phyloP scores from a whole-genome alignment of 2,329 filamentous ascomycete genomes.

The Claviceps sp. region DNA sequence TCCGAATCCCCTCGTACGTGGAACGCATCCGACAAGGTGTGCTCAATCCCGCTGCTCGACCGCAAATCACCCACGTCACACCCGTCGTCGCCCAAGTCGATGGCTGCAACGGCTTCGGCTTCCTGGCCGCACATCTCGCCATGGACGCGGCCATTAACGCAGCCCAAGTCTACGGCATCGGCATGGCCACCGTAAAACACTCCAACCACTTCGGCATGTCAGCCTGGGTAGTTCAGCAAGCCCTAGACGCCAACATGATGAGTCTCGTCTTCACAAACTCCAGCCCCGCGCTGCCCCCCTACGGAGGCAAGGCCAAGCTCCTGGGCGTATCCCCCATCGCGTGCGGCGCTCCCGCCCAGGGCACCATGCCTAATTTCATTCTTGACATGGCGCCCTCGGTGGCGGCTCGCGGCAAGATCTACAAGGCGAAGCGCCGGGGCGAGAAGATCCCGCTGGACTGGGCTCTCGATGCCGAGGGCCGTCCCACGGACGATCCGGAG shows the following conservation, averaged over 20 bases:
- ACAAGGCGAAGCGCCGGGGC: slow-evolving; percentile 53
- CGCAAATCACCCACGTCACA: slow-evolving; percentile 47
- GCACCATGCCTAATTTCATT: slow-evolving; percentile 45
- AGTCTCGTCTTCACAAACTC: slow-evolving; percentile 59
- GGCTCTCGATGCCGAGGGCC: slow-evolving; percentile 61
- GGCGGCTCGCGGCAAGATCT: slow-evolving; percentile 58
- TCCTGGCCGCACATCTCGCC: slow-evolving; percentile 51
- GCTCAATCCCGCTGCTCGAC: slow-evolving; percentile 46
- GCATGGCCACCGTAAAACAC: slow-evolving; percentile 61
- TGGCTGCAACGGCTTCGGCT: slow-evolving; percentile 62
- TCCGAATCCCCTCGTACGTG: slow-evolving; percentile 67
- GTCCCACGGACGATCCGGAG: slow-evolving; percentile 56
- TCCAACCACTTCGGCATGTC: slow-evolving; percentile 78
- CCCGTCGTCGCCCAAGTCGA: slow-evolving; percentile 57
- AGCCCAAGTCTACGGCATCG: slow-evolving; percentile 53
- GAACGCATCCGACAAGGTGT: slow-evolving; percentile 57
- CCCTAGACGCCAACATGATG: slow-evolving; percentile 58
- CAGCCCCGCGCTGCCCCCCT: slow-evolving; percentile 58
- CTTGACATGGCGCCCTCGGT: slow-evolving; percentile 63
- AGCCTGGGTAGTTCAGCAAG: slow-evolving; percentile 68
- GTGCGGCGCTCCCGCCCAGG: slow-evolving; percentile 56
- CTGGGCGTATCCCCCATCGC: slow-evolving; percentile 64
- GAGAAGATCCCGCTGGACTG: slow-evolving; percentile 60
- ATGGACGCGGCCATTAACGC: slow-evolving; percentile 57
- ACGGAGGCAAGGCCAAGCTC: slow-evolving; percentile 53